Conservation (phyloP, 495 filamentous ascomycete species). For the Neurospora sp. region DNA sequence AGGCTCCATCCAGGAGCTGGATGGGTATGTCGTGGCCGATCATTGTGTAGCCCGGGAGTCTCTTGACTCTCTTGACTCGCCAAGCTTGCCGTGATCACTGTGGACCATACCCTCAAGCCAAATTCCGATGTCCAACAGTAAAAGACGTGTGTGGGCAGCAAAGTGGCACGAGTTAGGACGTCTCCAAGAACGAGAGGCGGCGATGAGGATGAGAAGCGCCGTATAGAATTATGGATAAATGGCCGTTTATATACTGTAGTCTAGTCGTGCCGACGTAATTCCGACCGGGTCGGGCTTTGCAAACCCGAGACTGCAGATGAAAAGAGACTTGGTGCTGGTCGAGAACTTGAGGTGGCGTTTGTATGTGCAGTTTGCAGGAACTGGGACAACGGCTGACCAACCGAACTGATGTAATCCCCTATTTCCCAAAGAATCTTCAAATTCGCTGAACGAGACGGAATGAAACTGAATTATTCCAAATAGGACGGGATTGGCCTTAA, state of each 20-base stretch:
- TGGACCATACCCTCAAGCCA: neutral
- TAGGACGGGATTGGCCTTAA: neutral
- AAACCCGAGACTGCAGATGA: neutral
- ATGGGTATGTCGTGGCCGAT: conserved; percentile 26
- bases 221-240: neutral
- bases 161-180: neutral
- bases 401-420: neutral
- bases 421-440: neutral
- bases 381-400: neutral
- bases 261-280: neutral
- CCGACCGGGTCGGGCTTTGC: neutral
- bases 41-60: conserved; percentile 7
- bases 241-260: neutral
- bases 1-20: conserved; percentile 18
- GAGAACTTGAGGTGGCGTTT: neutral
- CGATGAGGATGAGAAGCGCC: neutral
- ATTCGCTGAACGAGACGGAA: neutral
- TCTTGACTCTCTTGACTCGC: neutral
- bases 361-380: neutral
- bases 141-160: neutral
- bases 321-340: neutral
- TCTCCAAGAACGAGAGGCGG: neutral
- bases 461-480: neutral
- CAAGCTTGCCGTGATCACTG: neutral
- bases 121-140: neutral